Base-by-base conservation (phyloP, 1,139 yeast genomes). In the Saccharomyces hybrid region DNA sequence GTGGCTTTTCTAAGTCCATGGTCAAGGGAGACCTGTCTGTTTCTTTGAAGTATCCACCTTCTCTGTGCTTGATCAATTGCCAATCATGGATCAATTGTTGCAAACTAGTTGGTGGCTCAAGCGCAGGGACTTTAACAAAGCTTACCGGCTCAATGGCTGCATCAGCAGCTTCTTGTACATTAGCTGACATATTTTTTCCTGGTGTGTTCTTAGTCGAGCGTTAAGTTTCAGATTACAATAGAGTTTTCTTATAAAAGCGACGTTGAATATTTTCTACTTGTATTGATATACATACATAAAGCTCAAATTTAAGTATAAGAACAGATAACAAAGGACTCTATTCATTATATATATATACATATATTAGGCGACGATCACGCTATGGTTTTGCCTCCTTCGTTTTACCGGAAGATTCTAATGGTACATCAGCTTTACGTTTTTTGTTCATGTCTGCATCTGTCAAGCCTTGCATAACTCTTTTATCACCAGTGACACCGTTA, bases 401-500 rank as follows among this genome's bases (percentile, higher is more conserved):
- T 8, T 38, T 38, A 4, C 19, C 44, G 9, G 44, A 19, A 8
- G 44, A 38, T 19, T 38, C 63, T 24, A 60, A 29, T 11, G 31
- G 48, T 2, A 54, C 52, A 16, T 59, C 64, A 7, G 66, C 61
- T 47, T 61, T 64, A 46, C 68, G 58, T 55, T 64, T 64, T 29
- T 51, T 57, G 12, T 48, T 50, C 42, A 44, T 48, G 29, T 55
- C 54, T 14, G 56, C 24, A 12, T 54, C 56, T 46, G 48, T 53
- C 34, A 54, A 48, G 14, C 57, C 54, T 54, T 67, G 62, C 54
- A 75, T 69, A 4, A 74, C 70, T 51, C 79, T 70, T 44, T 75
- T 76, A 58, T 77, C 79, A 19, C 77, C 80, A 21, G 77, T 74
- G 3, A 78, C 74, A 31, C 96, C 96, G 67, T 88, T 79, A 1